Percentiles rank a stretch among this genome's conserved stretches.
phyloP scores from a whole-genome alignment of 1,284 basidiomycete species.

The Exobasidium cylindrosporum region DNA sequence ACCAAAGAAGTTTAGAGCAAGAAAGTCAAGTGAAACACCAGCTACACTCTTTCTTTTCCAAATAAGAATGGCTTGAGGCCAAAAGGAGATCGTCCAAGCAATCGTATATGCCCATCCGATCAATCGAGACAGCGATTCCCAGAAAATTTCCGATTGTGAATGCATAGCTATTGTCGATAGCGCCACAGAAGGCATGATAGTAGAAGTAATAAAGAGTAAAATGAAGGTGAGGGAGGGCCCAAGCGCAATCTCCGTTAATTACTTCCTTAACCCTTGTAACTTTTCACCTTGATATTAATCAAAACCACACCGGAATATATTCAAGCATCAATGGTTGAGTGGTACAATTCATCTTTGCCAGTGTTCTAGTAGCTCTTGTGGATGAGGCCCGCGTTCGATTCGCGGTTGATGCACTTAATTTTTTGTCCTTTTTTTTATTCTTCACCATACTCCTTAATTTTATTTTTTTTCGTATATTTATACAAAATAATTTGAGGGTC shows the following conservation, averaged over 20 bases:
- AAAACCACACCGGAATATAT: neutral
- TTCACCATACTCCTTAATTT: too few relatives aligned
- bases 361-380: neutral
- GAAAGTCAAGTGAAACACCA: slow-evolving; percentile 43
- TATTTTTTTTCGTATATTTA: too few relatives aligned
- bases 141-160: neutral
- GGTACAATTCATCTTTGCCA: slow-evolving; percentile 10
- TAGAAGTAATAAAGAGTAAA: too few relatives aligned
- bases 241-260: too few relatives aligned
- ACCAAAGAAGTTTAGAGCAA: slow-evolving; percentile 37
- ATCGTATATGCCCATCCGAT: slow-evolving; percentile 46
- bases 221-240: too few relatives aligned
- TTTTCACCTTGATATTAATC: too few relatives aligned
- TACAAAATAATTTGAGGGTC: too few relatives aligned
- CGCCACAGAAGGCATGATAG: too few relatives aligned
- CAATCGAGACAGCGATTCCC: slow-evolving; percentile 23
- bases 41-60: slow-evolving; percentile 18
- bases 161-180: too few relatives aligned
- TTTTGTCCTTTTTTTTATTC: neutral
- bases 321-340: slow-evolving; percentile 9
- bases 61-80: slow-evolving; percentile 44
- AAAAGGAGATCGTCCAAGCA: slow-evolving; percentile 48
- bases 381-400: slow-evolving; percentile 9
- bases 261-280: too few relatives aligned
- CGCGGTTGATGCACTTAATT: slow-evolving; percentile 1